A percentile compares a stretch with the other conserved stretches of the same genome.
These are phyloP conservation scores for Auricularia cornea DNA, from an alignment of 768 basidiomycete genomes.

Conservation along the genomic window DNA sequence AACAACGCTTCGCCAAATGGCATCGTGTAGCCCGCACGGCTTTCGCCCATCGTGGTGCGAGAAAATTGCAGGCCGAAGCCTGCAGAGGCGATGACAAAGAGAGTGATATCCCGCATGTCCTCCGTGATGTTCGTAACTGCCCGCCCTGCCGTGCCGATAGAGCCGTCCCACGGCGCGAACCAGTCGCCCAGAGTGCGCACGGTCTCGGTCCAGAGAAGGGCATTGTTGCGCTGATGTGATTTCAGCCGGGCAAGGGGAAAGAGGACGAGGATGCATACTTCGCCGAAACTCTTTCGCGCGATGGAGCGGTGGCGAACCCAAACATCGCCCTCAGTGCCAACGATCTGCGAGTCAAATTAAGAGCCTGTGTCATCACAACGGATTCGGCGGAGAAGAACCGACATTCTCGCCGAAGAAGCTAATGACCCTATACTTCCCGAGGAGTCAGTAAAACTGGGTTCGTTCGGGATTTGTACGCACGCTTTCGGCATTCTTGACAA, in stretches of 20 bases:
- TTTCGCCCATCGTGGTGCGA: conserved; percentile 18
- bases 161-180: background rate
- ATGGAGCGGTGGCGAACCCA: background rate
- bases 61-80: conserved; percentile 33
- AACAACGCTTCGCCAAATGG: conserved; percentile 20
- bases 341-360: background rate
- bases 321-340: background rate
- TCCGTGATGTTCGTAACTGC: background rate
- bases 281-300: background rate
- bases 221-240: background rate
- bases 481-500: background rate
- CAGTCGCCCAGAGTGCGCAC: background rate
- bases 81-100: conserved; percentile 29
- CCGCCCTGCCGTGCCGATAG: too few relatives aligned
- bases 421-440: background rate
- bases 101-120: background rate
- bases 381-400: too few relatives aligned
- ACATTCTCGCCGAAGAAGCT: background rate
- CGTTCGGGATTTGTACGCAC: background rate
- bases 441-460: too few relatives aligned
- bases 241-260: background rate
- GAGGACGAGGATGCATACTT: background rate
- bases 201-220: background rate
- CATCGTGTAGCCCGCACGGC: conserved; percentile 24
- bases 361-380: too few relatives aligned